Base-by-base conservation (phyloP, 441 rosid genomes). In the Bruguiera hainesii region DNA sequence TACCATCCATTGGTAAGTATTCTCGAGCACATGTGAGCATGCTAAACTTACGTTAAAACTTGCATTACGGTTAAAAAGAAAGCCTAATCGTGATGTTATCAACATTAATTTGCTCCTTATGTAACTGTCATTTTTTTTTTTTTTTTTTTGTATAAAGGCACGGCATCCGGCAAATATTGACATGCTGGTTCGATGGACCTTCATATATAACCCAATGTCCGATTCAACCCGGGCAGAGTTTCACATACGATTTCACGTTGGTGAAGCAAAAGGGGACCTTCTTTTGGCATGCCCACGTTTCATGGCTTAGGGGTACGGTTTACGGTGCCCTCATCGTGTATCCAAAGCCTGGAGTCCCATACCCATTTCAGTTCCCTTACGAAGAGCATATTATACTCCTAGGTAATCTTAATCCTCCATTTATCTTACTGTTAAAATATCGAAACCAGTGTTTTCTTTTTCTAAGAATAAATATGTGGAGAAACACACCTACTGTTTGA, bases 171-270 rank as follows among this genome's bases (percentile, higher is more conserved):
- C 98, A 89, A 74, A 84, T 74, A 74, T 76, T 83, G 46, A 87
- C 98, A 18, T 87, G 96, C 76, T 89, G 96, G 98, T 87, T 80
- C 46, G 98, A 89, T 66, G 96, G 98, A 65, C 95, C 98, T 8
- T 80, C 96, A 8, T 89, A 89, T 68, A 79, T 92, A 51, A 92
- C 96, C 29, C 98, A 92, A 66, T 92, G 96, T 70, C 96, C 96
- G 3, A 88, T 92, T 60, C 88, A 83, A 74, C 68, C 89, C 1
- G 95, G 98, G 11, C 86, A 88, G 65, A 80, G 79, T 73, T 89
- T 88, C 81, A 87, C 91, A 1, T 85, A 89, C 46, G 83, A 85
- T 74, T 92, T 92, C 78, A 87, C 85, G 2, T 52, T 92, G 79
- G 79, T 78, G 69, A 73, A 78, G 62, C 98, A 92, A 70, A 87